A percentile compares a stretch with the other conserved stretches of the same genome.
Evolutionary conservation across 257 asterid species (phyloP).

Genomic region (Catharanthus roseus): DNA sequence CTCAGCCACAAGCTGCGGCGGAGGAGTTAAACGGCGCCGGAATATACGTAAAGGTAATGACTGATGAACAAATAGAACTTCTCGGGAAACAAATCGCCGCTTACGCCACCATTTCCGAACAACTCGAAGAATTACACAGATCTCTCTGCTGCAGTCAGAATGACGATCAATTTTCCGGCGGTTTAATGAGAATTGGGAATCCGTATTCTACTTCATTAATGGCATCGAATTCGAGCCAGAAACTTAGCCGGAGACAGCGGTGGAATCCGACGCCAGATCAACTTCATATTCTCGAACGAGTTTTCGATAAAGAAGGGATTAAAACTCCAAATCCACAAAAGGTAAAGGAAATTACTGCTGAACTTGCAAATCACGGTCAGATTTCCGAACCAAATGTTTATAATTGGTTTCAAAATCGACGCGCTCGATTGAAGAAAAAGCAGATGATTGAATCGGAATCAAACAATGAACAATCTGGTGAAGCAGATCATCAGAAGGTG

Average conservation of each 20-base stretch:
- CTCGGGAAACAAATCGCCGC: conserved; percentile 87
- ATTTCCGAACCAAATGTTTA: conserved; percentile 29
- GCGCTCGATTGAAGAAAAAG: conserved; percentile 29
- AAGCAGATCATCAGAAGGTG: not conserved
- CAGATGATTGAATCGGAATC: not conserved
- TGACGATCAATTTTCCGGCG: conserved; percentile 48
- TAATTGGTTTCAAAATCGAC: conserved; percentile 39
- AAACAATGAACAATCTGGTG: not conserved
- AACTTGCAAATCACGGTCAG: conserved; percentile 28
- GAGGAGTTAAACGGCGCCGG: not conserved
- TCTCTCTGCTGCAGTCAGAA: conserved; percentile 67
- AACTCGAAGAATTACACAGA: conserved; percentile 66
- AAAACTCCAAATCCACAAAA: conserved; percentile 21
- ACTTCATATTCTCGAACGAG: conserved; percentile 20
- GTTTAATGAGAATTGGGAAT: conserved; percentile 12
- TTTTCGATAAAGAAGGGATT: conserved; percentile 18
- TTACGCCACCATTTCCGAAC: conserved; percentile 71
- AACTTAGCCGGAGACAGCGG: conserved; percentile 18
- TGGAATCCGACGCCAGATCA: conserved; percentile 27
- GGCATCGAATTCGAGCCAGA: conserved; percentile 1
- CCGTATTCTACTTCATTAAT: not conserved
- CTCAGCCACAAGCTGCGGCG: too few species aligned
- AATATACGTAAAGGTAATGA: conserved; percentile 58
- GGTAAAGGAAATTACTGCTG: conserved; percentile 25
- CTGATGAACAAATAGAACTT: conserved; percentile 84